A percentile compares a stretch with the other conserved stretches of the same genome.
Evolutionary conservation across 2,329 filamentous ascomycete species (phyloP).

Genomic region (Chrysoporthe cubensis): DNA sequence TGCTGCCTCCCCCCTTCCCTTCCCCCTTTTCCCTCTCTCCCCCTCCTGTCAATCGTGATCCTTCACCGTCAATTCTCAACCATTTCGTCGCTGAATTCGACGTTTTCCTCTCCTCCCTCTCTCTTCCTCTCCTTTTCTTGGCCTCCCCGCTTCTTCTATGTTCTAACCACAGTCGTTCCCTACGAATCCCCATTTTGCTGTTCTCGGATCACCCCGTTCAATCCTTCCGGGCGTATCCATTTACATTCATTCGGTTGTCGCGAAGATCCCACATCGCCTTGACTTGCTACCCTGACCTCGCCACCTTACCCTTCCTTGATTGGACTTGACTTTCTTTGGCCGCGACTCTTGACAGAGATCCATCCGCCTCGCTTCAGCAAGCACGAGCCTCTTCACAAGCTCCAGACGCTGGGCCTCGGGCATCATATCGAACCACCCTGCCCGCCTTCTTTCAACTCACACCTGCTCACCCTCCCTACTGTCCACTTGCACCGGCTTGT

Average conservation of each 20-base stretch:
- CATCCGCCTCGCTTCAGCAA: slow-evolving; percentile 17
- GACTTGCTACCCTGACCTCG: slow-evolving; percentile 33
- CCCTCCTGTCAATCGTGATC: slow-evolving; percentile 32
- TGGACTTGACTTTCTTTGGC: slow-evolving; percentile 20
- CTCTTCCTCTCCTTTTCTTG: slow-evolving; percentile 41
- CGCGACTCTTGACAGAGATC: slow-evolving; percentile 12
- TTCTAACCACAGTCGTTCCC: slow-evolving; percentile 56
- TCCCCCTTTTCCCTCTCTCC: slow-evolving; percentile 35
- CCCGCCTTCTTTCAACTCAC: slow-evolving; percentile 18
- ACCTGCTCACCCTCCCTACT: background rate
- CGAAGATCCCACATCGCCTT: slow-evolving; percentile 31
- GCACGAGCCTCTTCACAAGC: slow-evolving; percentile 19
- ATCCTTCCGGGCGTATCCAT: slow-evolving; percentile 54
- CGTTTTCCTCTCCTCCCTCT: slow-evolving; percentile 32
- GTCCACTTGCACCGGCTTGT: background rate
- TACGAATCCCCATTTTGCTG: slow-evolving; percentile 46
- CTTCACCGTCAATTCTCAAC: slow-evolving; percentile 29
- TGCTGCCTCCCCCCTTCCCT: slow-evolving; percentile 34
- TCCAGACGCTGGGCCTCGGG: slow-evolving; percentile 3
- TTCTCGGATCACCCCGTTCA: slow-evolving; percentile 51
- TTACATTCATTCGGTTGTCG: slow-evolving; percentile 44
- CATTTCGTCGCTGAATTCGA: slow-evolving; percentile 33
- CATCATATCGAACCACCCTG: slow-evolving; percentile 27
- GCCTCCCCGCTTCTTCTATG: slow-evolving; percentile 37
- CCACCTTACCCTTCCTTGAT: slow-evolving; percentile 27